These are phyloP conservation scores for Rhizopogon sp. DNA, from an alignment of 768 basidiomycete species.

Conservation along the genomic window DNA sequence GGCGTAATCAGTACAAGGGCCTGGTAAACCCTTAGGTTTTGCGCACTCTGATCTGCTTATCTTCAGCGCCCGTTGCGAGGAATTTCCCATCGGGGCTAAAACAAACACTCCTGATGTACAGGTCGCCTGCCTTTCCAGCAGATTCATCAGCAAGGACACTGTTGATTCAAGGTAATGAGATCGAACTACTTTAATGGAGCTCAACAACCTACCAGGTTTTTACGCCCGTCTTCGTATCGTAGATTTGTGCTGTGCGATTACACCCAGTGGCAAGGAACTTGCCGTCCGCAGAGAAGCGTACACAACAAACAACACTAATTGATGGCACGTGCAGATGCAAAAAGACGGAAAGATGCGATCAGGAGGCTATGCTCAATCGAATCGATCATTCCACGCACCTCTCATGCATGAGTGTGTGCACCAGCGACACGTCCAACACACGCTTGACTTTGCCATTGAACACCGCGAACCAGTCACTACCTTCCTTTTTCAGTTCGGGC, in stretches of 20 bases:
- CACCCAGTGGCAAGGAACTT: conserved; percentile 42
- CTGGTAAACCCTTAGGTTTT: neutral
- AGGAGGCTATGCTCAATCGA: neutral
- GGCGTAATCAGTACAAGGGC: neutral
- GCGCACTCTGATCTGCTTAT: conserved; percentile 27
- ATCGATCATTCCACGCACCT: conserved; percentile 45
- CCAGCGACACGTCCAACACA: conserved; percentile 48
- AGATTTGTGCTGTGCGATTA: conserved; percentile 94
- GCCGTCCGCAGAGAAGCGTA: conserved; percentile 28
- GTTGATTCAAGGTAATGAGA: conserved; percentile 9
- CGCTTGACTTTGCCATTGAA: conserved; percentile 46
- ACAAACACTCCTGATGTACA: conserved; percentile 59
- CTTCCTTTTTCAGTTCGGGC: conserved; percentile 33
- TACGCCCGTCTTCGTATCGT: conserved; percentile 80
- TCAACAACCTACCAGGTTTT: conserved; percentile 68
- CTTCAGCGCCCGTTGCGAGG: conserved; percentile 30
- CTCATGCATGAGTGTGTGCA: conserved; percentile 88
- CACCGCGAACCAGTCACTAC: conserved; percentile 47
- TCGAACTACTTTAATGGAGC: neutral
- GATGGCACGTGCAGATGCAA: conserved; percentile 2
- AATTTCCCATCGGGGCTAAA: conserved; percentile 27
- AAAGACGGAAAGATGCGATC: neutral
- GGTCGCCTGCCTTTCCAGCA: conserved; percentile 68
- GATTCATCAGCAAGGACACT: conserved; percentile 77
- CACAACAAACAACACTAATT: conserved; percentile 24